These are phyloP conservation scores for Aspergillus sp. DNA, from an alignment of 2,329 filamentous ascomycete genomes.

Conservation along the genomic window DNA sequence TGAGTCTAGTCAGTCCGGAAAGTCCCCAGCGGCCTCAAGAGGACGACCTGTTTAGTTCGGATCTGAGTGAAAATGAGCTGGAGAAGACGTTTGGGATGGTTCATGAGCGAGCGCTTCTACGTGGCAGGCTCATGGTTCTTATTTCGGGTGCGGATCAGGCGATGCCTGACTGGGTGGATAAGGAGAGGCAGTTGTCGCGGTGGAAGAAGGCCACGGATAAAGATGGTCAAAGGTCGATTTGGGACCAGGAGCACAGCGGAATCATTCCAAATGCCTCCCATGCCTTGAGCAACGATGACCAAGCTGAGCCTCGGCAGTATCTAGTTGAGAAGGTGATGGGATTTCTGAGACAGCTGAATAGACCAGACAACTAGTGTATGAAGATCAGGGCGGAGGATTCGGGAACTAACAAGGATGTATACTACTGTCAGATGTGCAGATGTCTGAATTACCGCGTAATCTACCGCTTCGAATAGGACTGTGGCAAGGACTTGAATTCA, in stretches of 20 bases:
- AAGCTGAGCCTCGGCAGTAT: constrained; percentile 26
- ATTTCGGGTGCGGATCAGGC: constrained; percentile 49
- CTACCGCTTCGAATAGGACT: too few relatives aligned
- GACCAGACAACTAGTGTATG: too few relatives aligned
- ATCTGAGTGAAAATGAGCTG: constrained; percentile 61
- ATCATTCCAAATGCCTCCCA: constrained; percentile 44
- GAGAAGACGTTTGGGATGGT: constrained; percentile 61
- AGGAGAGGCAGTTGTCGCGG: constrained; percentile 40
- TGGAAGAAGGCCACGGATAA: constrained; percentile 43
- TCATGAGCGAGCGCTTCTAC: constrained; percentile 34
- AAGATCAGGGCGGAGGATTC: too few relatives aligned
- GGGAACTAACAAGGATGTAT: too few relatives aligned
- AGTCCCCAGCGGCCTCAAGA: constrained; percentile 62
- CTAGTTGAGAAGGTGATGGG: constrained; percentile 28
- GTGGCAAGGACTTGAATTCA: too few relatives aligned
- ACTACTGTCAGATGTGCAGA: too few relatives aligned
- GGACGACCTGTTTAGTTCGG: constrained; percentile 83
- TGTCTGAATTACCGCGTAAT: too few relatives aligned
- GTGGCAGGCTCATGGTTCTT: constrained; percentile 45
- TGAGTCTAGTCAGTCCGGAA: constrained; percentile 54
- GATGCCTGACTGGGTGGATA: constrained; percentile 48
- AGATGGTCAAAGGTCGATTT: constrained; percentile 36
- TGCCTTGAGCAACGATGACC: constrained; percentile 36
- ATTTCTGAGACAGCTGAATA: constrained; percentile 14
- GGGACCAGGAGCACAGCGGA: constrained; percentile 48